Evolutionary conservation across 129 eudicot species (phyloP), one percentile per base, ranked within the genome.

Genomic region (Deinandra increscens): DNA sequence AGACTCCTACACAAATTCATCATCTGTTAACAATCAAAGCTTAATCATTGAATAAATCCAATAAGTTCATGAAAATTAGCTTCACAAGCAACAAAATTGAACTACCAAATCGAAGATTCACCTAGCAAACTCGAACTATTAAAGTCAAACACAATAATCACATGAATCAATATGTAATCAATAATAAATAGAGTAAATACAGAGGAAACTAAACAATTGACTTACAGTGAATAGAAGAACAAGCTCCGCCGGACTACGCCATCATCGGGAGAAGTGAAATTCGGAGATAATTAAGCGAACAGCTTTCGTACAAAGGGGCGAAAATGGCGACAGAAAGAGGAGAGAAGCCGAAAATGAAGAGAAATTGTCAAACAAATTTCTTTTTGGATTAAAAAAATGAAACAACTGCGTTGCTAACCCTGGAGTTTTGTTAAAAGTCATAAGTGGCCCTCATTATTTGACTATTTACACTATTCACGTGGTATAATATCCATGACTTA

Each of bases 301-400:
- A 74, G 18, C 44, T 55, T 46, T 33, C 50, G 22, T 18, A 66
- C 72, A 53, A 62, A 39, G 79, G 72, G 66, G 26, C 79, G 61
- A 75, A 75, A 66, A 66, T 75, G 79, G 72, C 68, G 68, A 75
- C 59, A 66, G 67, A 75, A 66, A 33, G 4, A 56, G 59, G 65
- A 39, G 72, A 64, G 34, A 34, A 39, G 44, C 38, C 18, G 15
- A 39, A 54, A 9, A 15, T 34, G 58, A 33, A 29, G 64, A 48
- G 73, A 75, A 75, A 36, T 66, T 6, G 79, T 75, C 73, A 75
- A 66, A 55, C 9, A 54, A 55, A 60, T 75, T 66, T 66, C 73
- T 64, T 43, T 59, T 20, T 20, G 70, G 63, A 63, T 66, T 49
- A 36, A 53, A 31, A 55, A 43, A 43, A 66, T 23, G 14, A 9